Evolutionary conservation across 805 yeast species (phyloP), one percentile per base, ranked within the genome.

Genomic region (Candida multigemmis): DNA sequence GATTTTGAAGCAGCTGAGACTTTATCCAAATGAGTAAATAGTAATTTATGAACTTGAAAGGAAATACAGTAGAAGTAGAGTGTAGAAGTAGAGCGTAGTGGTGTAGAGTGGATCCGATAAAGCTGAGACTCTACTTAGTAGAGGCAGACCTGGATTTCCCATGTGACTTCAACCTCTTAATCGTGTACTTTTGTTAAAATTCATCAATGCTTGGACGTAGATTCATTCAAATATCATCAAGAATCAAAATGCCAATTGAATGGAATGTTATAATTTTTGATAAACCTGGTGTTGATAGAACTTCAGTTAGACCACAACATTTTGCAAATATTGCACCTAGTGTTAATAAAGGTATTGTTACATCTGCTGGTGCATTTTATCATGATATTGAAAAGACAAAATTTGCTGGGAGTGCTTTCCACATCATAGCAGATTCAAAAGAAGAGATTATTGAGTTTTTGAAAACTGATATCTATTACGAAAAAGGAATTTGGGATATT

Each of bases 401-500:
- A 33, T 75, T 79, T 48, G 81, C 77, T 5, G 94, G 93, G 5
- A 75, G 85, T 22, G 60, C 74, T 14, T 62, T 72, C 42, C 79
- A 74, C 34, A 38, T 81, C 26, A 57, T 62, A 33, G 89, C 89
- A 19, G 74, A 74, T 27, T 58, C 74, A 25, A 72, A 64, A 42
- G 78, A 78, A 35, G 79, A 79, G 36, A 75, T 78, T 7, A 35
- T 77, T 23, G 81, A 74, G 22, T 56, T 78, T 30, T 64, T 83
- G 48, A 69, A 74, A 42, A 41, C 56, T 25, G 94, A 83, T 46
- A 48, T 74, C 19, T 83, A 75, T 49, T 68, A 69, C 38, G 63
- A 60, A 38, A 60, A 63, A 19, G 87, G 85, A 2, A 67, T 83
- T 33, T 83, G 93, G 94, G 93, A 83, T 47, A 46, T 80, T 34